Percentiles rank a stretch among this genome's conserved stretches.
phyloP scores from a whole-genome alignment of 352 stramenopile genomes.

The Saprolegnia parasitica region DNA sequence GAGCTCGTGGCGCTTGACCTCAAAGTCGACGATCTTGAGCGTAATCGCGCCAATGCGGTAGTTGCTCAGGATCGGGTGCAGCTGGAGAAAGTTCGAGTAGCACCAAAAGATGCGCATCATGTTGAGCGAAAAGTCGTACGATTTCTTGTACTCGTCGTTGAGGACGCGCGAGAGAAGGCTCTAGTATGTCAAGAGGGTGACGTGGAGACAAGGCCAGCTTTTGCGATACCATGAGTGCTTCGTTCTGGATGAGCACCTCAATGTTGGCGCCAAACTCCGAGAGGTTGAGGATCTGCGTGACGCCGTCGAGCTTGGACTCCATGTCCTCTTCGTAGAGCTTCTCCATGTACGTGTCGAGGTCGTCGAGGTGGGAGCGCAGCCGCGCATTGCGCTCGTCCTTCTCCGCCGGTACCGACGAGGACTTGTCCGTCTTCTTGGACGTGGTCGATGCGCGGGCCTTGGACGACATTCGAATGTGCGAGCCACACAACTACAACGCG shows the following conservation, averaged over 20 bases:
- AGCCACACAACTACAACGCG: too few species aligned
- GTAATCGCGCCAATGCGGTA: conserved; percentile 92
- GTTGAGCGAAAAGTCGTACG: conserved; percentile 90
- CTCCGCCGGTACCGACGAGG: not conserved
- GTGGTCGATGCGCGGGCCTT: not conserved
- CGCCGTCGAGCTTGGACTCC: conserved; percentile 81
- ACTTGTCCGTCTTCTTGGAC: conserved; percentile 8
- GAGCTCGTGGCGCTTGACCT: conserved; percentile 87
- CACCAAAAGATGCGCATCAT: conserved; percentile 94
- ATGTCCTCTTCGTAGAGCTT: conserved; percentile 90
- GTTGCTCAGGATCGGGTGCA: conserved; percentile 89
- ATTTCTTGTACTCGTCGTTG: conserved; percentile 94
- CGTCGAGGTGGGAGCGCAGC: conserved; percentile 42
- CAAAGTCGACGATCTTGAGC: conserved; percentile 93
- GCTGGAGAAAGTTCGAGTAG: conserved; percentile 94
- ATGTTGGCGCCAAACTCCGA: conserved; percentile 87
- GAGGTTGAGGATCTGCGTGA: conserved; percentile 89
- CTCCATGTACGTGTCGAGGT: conserved; percentile 92
- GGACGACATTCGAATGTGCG: too few species aligned
- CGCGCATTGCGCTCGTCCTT: not conserved
- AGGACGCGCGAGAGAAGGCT: conserved; percentile 89
- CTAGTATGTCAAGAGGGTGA: conserved; percentile 32
- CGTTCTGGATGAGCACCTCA: conserved; percentile 90
- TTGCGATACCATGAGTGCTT: conserved; percentile 89
- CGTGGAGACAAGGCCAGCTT: not conserved